These are phyloP conservation scores for Yamadazyma atlantica DNA, from an alignment of 1,139 yeast species.

Conservation along the genomic window DNA sequence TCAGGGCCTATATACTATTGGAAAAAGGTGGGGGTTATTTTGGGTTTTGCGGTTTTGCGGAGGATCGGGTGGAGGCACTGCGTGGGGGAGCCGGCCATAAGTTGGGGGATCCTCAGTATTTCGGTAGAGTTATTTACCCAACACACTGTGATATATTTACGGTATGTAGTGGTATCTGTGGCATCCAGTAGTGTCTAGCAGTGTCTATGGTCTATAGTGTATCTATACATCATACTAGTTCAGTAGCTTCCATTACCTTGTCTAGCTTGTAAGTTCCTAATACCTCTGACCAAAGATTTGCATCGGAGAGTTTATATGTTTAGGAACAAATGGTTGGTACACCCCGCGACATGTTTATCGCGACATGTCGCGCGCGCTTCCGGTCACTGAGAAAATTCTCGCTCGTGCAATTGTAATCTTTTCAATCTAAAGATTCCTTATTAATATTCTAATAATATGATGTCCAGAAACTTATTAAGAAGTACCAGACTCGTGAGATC, in stretches of 20 bases:
- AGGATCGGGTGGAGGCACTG: slow-evolving; percentile 5
- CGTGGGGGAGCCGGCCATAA: slow-evolving; percentile 2
- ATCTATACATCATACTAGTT: no score
- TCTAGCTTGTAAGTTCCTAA: no score
- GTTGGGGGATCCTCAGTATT: no score
- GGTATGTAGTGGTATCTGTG: no score
- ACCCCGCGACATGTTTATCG: no score
- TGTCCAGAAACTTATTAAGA: slow-evolving; percentile 11
- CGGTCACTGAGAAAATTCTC: not conserved
- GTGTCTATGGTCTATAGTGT: no score
- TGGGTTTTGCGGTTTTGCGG: slow-evolving; percentile 8
- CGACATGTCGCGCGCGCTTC: not conserved
- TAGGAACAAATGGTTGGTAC: not conserved
- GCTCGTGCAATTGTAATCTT: not conserved
- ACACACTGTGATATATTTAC: not conserved
- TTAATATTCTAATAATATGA: slow-evolving; percentile 6
- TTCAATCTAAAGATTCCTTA: not conserved
- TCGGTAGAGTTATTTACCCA: not conserved
- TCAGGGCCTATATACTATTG: not conserved
- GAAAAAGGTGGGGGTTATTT: slow-evolving; percentile 1
- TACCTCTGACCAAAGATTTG: no score
- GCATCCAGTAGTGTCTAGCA: no score
- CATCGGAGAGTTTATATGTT: not conserved
- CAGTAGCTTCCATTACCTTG: no score
- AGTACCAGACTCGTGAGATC: slow-evolving; percentile 4